Base-by-base conservation (phyloP, 2,329 filamentous ascomycete genomes). In the Trichoderma sp. region DNA sequence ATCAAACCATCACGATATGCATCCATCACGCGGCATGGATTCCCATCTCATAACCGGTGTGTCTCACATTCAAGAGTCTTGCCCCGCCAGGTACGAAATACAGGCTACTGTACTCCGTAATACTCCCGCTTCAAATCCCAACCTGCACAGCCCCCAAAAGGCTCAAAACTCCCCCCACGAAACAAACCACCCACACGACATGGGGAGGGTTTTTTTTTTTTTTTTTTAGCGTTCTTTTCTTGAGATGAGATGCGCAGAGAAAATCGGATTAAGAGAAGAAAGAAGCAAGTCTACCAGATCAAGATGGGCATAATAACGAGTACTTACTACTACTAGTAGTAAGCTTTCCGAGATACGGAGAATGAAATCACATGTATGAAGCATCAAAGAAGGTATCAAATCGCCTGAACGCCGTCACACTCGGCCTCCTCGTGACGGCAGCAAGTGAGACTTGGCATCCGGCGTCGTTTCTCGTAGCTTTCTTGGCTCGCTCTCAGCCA, bases 381-480 rank as follows among this genome's bases (percentile, higher is more conserved):
- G 29, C 12, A 53, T n/a, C 50, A 29, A n/a, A n/a, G n/a, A n/a
- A n/a, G n/a, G n/a, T 53, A 54, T 54, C 52, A 17, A 57, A 45
- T 39, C 35, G 10, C 9, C 19, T 22, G 17, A 17, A 13, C 19
- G 34, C 27, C 37, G 57, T 67, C 65, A 67, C 58, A 60, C 32
- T 54, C 32, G 65, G 39, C 50, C 35, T 37, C 58, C 65, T 67
- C 65, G 65, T 67, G 65, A 67, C 58, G 50, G 25, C 48, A 59
- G 9, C 29, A 34, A 56, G 52, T 57, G 39, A 65, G 63, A 57
- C 63, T 57, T 65, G 63, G 50, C 50, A 45, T 57, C 63, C 27
- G 52, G 32, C 15, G 50, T 29, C 50, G 50, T 42, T 56, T 32
- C 35, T 56, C 25, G 27, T 19, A 35, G 34, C 34, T 37, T 37